These are phyloP conservation scores for Alnus glutinosa DNA, from an alignment of 306 rosid species.

Conservation along the genomic window DNA sequence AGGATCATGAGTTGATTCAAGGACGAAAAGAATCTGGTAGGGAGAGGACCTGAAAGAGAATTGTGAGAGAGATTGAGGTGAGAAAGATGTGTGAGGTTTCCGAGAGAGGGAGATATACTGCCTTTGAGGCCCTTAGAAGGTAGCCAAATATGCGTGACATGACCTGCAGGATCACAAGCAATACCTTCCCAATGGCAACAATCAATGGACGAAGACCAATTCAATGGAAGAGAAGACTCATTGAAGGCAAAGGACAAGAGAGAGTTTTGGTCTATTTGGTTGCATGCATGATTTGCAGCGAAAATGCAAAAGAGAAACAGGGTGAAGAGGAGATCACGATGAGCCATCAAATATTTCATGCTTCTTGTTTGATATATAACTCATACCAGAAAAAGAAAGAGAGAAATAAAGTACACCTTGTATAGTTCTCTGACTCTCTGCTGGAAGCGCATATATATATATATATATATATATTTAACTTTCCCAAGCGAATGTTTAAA, in stretches of 20 bases:
- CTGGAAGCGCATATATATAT: no score
- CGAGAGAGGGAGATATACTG: background rate
- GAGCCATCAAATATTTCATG: no score
- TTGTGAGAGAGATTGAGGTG: background rate
- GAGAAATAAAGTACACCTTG: no score
- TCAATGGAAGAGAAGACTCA: background rate
- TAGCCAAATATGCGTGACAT: background rate
- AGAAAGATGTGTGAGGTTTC: background rate
- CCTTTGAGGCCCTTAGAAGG: constrained; percentile 6
- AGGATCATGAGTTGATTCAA: constrained; percentile 6
- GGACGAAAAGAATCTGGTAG: constrained; percentile 4
- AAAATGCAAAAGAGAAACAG: background rate
- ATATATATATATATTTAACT: no score
- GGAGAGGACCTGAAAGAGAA: background rate
- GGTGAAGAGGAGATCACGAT: no score
- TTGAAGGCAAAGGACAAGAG: background rate
- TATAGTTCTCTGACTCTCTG: no score
- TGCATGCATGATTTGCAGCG: background rate
- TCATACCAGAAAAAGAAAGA: no score
- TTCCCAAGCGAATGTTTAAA: no score
- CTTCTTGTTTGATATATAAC: background rate
- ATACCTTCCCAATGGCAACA: constrained; percentile 14
- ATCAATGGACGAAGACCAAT: constrained; percentile 8
- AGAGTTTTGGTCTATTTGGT: background rate
- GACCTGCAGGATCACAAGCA: background rate